phyloP scores from a whole-genome alignment of 805 yeast genomes.

The Teunomyces stri region DNA sequence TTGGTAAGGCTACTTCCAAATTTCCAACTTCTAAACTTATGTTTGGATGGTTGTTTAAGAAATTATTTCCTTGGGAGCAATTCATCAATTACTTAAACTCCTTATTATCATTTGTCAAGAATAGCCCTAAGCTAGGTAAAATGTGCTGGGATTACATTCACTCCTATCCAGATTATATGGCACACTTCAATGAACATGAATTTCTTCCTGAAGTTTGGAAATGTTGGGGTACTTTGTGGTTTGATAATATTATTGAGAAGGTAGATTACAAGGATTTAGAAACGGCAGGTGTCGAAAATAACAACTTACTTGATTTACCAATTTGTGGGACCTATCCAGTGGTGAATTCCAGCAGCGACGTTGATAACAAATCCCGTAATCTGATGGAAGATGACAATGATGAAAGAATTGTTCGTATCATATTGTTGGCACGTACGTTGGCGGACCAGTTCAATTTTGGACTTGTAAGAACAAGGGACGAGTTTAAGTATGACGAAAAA shows the following conservation, averaged over 20 bases:
- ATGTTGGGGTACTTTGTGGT: conserved; percentile 85
- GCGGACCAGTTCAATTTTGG: conserved; percentile 57
- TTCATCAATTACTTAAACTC: conserved; percentile 63
- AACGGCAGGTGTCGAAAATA: conserved; percentile 55
- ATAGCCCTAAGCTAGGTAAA: conserved; percentile 19
- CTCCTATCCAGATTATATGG: conserved; percentile 39
- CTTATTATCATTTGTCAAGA: conserved; percentile 37
- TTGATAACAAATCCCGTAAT: conserved; percentile 14
- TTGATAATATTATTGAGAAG: conserved; percentile 56
- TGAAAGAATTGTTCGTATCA: conserved; percentile 50
- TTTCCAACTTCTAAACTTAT: conserved; percentile 46
- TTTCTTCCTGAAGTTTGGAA: conserved; percentile 75
- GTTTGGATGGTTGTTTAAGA: conserved; percentile 50
- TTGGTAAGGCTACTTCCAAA: conserved; percentile 52
- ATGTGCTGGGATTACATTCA: conserved; percentile 12
- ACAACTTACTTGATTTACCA: conserved; percentile 61
- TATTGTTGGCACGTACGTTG: conserved; percentile 49
- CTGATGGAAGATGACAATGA: conserved; percentile 43
- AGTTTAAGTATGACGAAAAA: conserved; percentile 42
- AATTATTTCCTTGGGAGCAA: conserved; percentile 67
- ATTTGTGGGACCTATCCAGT: conserved; percentile 52
- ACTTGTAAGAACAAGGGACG: conserved; percentile 43
- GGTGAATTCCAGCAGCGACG: conserved; percentile 14
- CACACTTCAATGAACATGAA: conserved; percentile 56
- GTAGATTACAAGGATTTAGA: conserved; percentile 48